phyloP scores from a whole-genome alignment of 495 filamentous ascomycete genomes.

The Evansstolkia leycettana region DNA sequence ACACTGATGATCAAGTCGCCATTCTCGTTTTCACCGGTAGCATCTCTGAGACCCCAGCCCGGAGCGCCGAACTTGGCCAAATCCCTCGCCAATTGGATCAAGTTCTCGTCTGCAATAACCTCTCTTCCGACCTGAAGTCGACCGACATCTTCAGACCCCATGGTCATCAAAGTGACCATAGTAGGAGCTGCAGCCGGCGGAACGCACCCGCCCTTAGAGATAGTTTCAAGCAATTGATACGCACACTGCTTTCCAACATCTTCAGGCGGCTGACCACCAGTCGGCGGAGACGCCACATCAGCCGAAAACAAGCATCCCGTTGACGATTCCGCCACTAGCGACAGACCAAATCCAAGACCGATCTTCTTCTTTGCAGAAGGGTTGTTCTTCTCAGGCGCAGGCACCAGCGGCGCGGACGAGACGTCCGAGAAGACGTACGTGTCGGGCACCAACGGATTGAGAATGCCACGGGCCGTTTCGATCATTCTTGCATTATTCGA shows the following conservation, averaged over 20 bases:
- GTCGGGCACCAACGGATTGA: constrained; percentile 77
- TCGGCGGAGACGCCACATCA: constrained; percentile 69
- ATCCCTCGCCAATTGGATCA: constrained; percentile 71
- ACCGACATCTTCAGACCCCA: constrained; percentile 74
- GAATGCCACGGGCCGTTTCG: constrained; percentile 69
- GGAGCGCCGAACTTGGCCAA: constrained; percentile 72
- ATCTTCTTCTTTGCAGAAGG: constrained; percentile 51
- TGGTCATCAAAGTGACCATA: constrained; percentile 83
- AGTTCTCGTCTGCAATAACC: constrained; percentile 64
- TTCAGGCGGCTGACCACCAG: constrained; percentile 74
- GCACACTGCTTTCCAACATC: constrained; percentile 83
- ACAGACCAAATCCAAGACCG: constrained; percentile 82
- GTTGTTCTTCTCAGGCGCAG: constrained; percentile 46
- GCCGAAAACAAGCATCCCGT: constrained; percentile 76
- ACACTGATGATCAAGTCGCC: constrained; percentile 77
- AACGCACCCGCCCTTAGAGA: constrained; percentile 74
- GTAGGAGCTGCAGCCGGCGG: constrained; percentile 53
- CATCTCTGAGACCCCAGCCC: constrained; percentile 78
- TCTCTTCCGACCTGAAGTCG: constrained; percentile 50
- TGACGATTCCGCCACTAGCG: constrained; percentile 81
- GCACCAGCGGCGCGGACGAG: constrained; percentile 58
- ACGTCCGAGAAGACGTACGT: constrained; percentile 76
- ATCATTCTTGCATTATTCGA: constrained; percentile 95
- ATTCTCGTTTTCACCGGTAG: constrained; percentile 46
- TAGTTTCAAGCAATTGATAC: constrained; percentile 73